These are phyloP conservation scores for Aspergillus leporis DNA, from an alignment of 495 filamentous ascomycete species.

Conservation along the genomic window DNA sequence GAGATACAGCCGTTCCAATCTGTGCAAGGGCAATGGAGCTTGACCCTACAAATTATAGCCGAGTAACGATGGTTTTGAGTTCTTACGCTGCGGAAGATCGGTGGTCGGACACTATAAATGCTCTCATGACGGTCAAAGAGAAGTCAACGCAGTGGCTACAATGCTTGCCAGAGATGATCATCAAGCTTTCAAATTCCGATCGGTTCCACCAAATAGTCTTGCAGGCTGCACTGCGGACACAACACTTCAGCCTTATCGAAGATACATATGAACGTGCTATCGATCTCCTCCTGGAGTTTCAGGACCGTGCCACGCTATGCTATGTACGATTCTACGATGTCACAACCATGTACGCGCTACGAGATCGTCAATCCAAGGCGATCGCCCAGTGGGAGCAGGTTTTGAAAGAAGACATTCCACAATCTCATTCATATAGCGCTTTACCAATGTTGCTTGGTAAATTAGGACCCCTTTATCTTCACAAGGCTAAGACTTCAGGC, in stretches of 20 bases:
- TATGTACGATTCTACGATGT: conserved; percentile 3
- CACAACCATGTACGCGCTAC: conserved; percentile 1
- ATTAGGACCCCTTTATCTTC: conserved; percentile 1
- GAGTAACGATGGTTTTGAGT: conserved; percentile 1
- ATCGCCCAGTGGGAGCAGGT: conserved; percentile 4
- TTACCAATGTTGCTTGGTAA: conserved; percentile 4
- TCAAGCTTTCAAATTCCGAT: background rate
- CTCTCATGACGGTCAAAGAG: background rate
- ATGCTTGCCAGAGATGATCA: background rate
- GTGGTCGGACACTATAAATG: background rate
- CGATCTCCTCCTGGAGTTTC: background rate
- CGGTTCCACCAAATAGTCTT: conserved; percentile 1
- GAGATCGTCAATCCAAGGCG: background rate
- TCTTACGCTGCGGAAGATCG: background rate
- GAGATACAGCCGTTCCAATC: background rate
- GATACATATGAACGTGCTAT: conserved; percentile 1
- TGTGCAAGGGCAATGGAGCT: background rate
- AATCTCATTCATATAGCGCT: background rate
- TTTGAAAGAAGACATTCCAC: conserved; percentile 2
- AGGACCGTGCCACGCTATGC: background rate
- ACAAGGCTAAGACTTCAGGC: background rate
- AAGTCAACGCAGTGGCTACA: conserved; percentile 6
- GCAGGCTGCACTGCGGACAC: background rate
- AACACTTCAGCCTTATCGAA: background rate
- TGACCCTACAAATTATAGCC: conserved; percentile 5